A percentile compares a stretch with the other conserved stretches of the same genome.
These are phyloP conservation scores for Sclerospora graminicola DNA, from an alignment of 352 stramenopile genomes.

Conservation along the genomic window DNA sequence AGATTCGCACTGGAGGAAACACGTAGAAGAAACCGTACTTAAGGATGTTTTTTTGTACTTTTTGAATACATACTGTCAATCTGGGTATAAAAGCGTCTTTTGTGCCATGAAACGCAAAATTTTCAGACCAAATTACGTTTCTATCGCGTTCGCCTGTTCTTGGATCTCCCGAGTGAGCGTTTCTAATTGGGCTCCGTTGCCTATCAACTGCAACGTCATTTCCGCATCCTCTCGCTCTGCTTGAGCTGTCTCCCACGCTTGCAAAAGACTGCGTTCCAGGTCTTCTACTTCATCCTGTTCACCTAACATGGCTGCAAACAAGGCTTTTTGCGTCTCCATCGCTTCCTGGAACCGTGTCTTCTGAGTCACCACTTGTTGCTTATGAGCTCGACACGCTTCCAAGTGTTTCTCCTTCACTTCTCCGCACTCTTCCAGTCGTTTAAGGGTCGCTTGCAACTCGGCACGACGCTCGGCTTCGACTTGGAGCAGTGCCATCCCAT, in stretches of 20 bases:
- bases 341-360: conserved; percentile 38
- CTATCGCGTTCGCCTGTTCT: conserved; percentile 7
- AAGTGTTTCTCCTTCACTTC: conserved; percentile 28
- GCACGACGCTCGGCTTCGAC: conserved; percentile 23
- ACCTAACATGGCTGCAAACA: conserved; percentile 24
- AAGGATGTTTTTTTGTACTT: too few relatives aligned
- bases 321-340: conserved; percentile 46
- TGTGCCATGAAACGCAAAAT: too few relatives aligned
- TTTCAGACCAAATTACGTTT: too few relatives aligned
- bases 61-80: too few relatives aligned
- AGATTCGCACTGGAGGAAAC: too few relatives aligned
- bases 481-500: conserved; percentile 25
- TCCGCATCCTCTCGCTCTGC: conserved; percentile 55
- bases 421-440: conserved; percentile 28
- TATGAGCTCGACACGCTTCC: conserved; percentile 17
- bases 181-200: conserved; percentile 30
- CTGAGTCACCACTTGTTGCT: conserved; percentile 21
- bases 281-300: conserved; percentile 52
- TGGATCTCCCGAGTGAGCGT: conserved; percentile 19
- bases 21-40: too few relatives aligned
- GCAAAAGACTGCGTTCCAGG: conserved; percentile 16
- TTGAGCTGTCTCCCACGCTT: conserved; percentile 27
- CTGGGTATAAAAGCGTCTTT: too few relatives aligned
- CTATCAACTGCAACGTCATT: conserved; percentile 54
- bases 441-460: conserved; percentile 24